Conservation (phyloP, 208 protist genomes). For the Giardia muris region DNA sequence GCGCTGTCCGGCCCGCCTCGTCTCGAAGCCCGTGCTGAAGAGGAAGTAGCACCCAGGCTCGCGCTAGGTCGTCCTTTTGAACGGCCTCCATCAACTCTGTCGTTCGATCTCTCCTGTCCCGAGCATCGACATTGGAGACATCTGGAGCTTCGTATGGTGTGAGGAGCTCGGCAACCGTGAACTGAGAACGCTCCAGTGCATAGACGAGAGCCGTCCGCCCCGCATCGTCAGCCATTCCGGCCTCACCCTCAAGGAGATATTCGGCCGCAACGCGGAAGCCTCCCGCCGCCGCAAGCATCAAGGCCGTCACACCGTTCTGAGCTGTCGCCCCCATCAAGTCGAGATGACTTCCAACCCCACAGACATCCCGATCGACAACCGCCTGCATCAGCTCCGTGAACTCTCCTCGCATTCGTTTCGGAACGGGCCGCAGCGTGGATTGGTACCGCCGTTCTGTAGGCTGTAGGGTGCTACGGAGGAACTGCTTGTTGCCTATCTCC, state of each 20-base stretch:
- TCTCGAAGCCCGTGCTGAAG: background rate
- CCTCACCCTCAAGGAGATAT: background rate
- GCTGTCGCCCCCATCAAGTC: background rate
- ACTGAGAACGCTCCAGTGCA: background rate
- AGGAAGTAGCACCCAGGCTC: background rate
- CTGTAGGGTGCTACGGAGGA: too few relatives aligned
- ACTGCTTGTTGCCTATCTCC: too few relatives aligned
- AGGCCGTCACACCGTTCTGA: background rate
- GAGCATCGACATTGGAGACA: background rate
- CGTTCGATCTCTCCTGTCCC: background rate
- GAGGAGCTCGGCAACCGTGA: background rate
- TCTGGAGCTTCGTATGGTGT: background rate
- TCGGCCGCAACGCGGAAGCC: background rate
- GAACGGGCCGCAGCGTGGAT: too few relatives aligned
- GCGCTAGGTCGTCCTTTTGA: background rate
- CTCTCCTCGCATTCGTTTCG: background rate
- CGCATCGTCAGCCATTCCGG: background rate
- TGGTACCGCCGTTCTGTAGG: too few relatives aligned
- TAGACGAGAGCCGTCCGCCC: background rate
- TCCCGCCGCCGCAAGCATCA: background rate
- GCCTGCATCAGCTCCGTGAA: background rate
- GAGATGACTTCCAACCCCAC: background rate
- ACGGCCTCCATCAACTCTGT: background rate
- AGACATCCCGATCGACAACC: background rate
- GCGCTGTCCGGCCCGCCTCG: background rate